These are phyloP conservation scores for Oryza rufipogon DNA, from an alignment of 176 grass and related monocot species.

Conservation along the genomic window DNA sequence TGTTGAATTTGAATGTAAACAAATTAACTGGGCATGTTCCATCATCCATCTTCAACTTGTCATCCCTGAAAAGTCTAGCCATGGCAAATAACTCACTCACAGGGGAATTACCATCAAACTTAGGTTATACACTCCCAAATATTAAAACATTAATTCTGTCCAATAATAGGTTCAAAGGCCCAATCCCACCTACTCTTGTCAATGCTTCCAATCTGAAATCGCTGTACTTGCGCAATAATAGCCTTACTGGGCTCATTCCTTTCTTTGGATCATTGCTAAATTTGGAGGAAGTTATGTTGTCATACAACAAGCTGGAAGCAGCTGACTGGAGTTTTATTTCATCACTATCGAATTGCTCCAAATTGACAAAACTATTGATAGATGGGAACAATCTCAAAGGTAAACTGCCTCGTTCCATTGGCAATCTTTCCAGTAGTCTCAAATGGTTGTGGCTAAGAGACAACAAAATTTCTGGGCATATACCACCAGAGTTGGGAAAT, in stretches of 20 bases:
- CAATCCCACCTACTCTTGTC: not conserved
- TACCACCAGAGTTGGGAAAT: conserved; percentile 32
- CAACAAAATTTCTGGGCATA: conserved; percentile 22
- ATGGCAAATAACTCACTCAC: not conserved
- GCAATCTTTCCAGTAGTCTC: conserved; percentile 32
- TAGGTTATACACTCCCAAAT: not conserved
- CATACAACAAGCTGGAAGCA: conserved; percentile 37
- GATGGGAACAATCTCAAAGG: conserved; percentile 33
- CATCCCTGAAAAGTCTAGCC: not conserved
- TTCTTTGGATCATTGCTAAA: not conserved
- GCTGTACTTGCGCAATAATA: not conserved
- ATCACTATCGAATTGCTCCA: not conserved
- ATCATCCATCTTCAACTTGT: conserved; percentile 4
- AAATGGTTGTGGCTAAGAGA: conserved; percentile 13
- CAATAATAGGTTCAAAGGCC: not conserved
- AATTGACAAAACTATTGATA: not conserved
- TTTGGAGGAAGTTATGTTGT: not conserved
- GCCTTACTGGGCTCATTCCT: not conserved
- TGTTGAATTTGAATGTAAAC: conserved; percentile 12
- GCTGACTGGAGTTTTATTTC: conserved; percentile 38
- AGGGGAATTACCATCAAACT: not conserved
- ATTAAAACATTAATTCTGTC: accelerated
- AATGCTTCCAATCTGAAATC: too few relatives aligned
- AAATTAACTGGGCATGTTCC: conserved; percentile 34
- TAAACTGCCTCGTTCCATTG: not conserved